phyloP scores from a whole-genome alignment of 2,329 filamentous ascomycete genomes.

The Sphaerostilbella broomeana region DNA sequence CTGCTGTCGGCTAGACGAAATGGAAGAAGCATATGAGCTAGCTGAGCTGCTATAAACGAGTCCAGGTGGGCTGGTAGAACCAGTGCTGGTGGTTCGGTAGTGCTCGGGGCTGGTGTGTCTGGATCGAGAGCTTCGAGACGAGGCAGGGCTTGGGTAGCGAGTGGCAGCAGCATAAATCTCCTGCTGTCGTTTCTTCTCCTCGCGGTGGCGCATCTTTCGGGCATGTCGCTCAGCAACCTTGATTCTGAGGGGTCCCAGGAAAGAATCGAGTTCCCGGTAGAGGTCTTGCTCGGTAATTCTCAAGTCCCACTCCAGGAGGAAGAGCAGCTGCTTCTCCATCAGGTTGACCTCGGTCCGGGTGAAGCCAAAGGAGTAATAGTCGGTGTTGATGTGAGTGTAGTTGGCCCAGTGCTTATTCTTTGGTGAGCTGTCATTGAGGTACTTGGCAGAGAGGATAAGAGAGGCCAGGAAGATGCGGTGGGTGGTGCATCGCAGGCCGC shows the following conservation, averaged over 20 bases:
- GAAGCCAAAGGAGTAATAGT: slow-evolving; percentile 71
- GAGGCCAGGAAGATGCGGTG: slow-evolving; percentile 95
- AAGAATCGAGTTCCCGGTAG: slow-evolving; percentile 77
- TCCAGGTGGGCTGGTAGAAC: slow-evolving; percentile 39
- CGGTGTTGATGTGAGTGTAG: slow-evolving; percentile 73
- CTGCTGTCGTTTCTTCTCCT: slow-evolving; percentile 38
- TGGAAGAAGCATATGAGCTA: slow-evolving; percentile 43
- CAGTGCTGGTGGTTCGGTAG: slow-evolving; percentile 32
- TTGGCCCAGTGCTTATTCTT: slow-evolving; percentile 99
- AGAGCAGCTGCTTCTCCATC: slow-evolving; percentile 98
- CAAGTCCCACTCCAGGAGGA: slow-evolving; percentile 90
- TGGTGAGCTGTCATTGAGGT: slow-evolving; percentile 94
- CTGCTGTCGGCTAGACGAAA: slow-evolving; percentile 42
- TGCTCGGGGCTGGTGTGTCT: slow-evolving; percentile 36
- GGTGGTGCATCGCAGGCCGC: slow-evolving; percentile 91
- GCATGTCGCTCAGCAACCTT: slow-evolving; percentile 46
- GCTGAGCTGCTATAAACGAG: slow-evolving; percentile 44
- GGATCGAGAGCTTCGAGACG: slow-evolving; percentile 39
- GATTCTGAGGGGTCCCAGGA: slow-evolving; percentile 76
- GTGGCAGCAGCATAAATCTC: slow-evolving; percentile 29
- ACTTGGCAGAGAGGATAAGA: slow-evolving; percentile 86
- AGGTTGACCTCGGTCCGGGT: slow-evolving; percentile 93
- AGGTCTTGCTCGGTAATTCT: slow-evolving; percentile 80
- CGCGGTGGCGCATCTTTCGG: slow-evolving; percentile 43
- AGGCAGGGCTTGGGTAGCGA: slow-evolving; percentile 40